These are phyloP conservation scores for Chalciporus piperatus DNA, from an alignment of 768 basidiomycete genomes.

Conservation along the genomic window DNA sequence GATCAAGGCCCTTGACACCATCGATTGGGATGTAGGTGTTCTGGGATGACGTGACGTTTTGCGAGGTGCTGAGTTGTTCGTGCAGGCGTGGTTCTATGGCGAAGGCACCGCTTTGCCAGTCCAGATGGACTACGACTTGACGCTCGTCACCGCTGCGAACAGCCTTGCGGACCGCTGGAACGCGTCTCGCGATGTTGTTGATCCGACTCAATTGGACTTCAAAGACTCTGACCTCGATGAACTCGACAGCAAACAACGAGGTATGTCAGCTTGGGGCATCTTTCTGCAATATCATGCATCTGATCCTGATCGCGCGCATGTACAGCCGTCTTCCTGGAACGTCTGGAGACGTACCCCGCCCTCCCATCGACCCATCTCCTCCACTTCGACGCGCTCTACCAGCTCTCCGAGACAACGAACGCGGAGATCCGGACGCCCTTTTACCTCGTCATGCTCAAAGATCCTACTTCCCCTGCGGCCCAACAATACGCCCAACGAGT, in stretches of 20 bases:
- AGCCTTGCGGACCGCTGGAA: conserved; percentile 54
- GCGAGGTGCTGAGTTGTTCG: background rate
- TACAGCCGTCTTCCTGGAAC: conserved; percentile 57
- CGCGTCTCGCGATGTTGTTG: conserved; percentile 35
- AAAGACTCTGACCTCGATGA: conserved; percentile 40
- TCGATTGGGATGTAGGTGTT: conserved; percentile 55
- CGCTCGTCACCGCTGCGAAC: conserved; percentile 51
- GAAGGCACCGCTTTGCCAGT: conserved; percentile 49
- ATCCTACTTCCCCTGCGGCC: conserved; percentile 34
- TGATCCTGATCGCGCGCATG: background rate
- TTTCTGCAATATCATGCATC: background rate
- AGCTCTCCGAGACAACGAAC: conserved; percentile 41
- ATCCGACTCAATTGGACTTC: conserved; percentile 40
- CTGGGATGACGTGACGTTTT: background rate
- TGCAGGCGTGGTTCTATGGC: conserved; percentile 56
- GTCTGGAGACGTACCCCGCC: conserved; percentile 39
- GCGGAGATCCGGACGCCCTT: conserved; percentile 52
- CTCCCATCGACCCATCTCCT: conserved; percentile 43
- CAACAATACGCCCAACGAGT: conserved; percentile 33
- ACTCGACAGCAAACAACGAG: conserved; percentile 53
- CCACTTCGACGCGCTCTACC: conserved; percentile 44
- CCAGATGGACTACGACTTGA: conserved; percentile 50
- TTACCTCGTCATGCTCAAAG: conserved; percentile 48
- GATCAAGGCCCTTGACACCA: conserved; percentile 44
- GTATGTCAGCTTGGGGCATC: conserved; percentile 21